Base-by-base conservation (phyloP, 1,139 yeast species). In the Kurtzmaniella quercitrusa region DNA sequence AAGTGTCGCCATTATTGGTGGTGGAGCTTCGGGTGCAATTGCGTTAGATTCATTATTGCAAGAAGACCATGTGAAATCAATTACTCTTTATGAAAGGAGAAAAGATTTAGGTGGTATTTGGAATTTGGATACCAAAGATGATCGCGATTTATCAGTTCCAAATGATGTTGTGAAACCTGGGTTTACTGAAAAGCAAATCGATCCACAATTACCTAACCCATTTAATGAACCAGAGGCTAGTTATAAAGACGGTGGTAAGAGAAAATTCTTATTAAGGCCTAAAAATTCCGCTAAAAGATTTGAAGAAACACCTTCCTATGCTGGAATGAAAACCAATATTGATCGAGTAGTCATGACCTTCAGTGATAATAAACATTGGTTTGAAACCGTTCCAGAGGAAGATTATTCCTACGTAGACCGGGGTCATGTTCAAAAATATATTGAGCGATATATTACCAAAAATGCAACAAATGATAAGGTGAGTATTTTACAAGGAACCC, bases 11-110 rank as follows among this genome's bases (percentile, higher is more conserved):
- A 63, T 76, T 32, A 71, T 76, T 16, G 80, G 81, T 1, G 80
- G 76, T 17, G 81, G 81, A 1, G 79, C 80, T 3, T 68, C 76
- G 1, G 80, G 80, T 3, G 74, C 76, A 11, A 62, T 74, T 28
- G 59, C 67, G 0, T 56, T 74, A 12, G 77, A 74, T 44, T 49
- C 66, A 3, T 50, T 75, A 6, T 48, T 68, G 2, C 58, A 65
- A 38, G 74, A 73, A 40, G 43, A 49, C 5, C 43, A 44, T n/a
- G 51, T 61, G 36, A 45, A 45, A 15, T 44, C 48, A 11, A 54
- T 66, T 19, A 61, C 61, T 2, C 38, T 65, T 1, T 64, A 54
- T 47, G 71, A 65, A 42, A 51, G 71, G 44, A 55, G 67, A 43
- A 43, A 45, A 16, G 47, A 49, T 12, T 41, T 63, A 5, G 71